A percentile compares a stretch with the other conserved stretches of the same genome.
phyloP scores from a whole-genome alignment of 192 early-diverging fungal genomes.

The Endogone sp. region DNA sequence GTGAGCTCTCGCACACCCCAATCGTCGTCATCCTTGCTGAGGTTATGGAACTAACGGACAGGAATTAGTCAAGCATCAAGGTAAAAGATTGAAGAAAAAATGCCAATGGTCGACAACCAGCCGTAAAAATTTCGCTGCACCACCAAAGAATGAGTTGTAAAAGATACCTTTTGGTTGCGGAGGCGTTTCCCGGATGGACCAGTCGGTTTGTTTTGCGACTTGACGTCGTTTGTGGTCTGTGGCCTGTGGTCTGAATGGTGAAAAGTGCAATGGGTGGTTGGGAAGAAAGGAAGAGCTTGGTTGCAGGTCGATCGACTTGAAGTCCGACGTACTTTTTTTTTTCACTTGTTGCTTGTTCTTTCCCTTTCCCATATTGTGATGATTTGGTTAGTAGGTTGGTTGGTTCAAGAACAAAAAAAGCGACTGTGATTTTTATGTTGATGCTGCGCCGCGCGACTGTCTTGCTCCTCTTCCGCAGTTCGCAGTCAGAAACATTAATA shows the following conservation, averaged over 20 bases:
- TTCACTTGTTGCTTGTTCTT: neutral
- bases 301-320: too few relatives aligned
- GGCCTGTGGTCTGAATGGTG: neutral
- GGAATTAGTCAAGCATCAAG: neutral
- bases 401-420: too few relatives aligned
- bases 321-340: neutral
- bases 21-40: slow-evolving; percentile 19
- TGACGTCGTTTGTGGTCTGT: neutral
- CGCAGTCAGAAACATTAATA: too few relatives aligned
- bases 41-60: neutral
- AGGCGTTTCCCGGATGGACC: neutral
- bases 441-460: too few relatives aligned
- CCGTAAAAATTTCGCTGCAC: too few relatives aligned
- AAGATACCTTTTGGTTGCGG: neutral
- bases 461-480: too few relatives aligned
- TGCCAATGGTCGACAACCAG: too few relatives aligned
- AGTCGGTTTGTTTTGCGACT: neutral
- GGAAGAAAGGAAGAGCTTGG: neutral
- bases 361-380: neutral
- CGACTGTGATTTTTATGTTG: too few relatives aligned
- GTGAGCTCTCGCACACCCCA: slow-evolving; percentile 41
- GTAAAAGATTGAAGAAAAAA: neutral
- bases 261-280: neutral
- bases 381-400: too few relatives aligned
- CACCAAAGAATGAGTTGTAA: neutral